These are phyloP conservation scores for Chlamydomonas incerta DNA, from an alignment of 139 green algal genomes.

Conservation along the genomic window DNA sequence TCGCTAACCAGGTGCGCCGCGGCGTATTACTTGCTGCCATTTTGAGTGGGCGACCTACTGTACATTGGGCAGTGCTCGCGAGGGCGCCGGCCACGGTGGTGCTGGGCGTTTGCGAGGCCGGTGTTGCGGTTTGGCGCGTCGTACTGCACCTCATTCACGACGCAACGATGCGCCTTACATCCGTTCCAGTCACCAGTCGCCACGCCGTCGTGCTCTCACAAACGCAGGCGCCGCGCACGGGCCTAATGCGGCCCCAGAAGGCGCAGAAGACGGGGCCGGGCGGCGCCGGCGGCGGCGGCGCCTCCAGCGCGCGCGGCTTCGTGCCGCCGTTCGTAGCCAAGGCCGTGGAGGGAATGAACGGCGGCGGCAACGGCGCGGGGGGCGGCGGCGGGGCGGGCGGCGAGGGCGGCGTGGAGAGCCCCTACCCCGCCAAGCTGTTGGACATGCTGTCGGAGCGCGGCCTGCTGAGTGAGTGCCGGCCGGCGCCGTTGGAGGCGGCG, in stretches of 20 bases:
- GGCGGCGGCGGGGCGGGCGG: constrained; percentile 14
- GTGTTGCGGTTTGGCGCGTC: too few species aligned
- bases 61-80: too few species aligned
- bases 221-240: constrained; percentile 4
- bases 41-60: not conserved
- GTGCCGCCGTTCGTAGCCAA: constrained; percentile 78
- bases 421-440: constrained; percentile 65
- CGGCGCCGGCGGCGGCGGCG: not conserved
- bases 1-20: constrained; percentile 8
- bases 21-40: not conserved
- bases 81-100: not conserved
- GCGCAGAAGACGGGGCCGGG: constrained; percentile 6
- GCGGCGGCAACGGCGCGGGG: constrained; percentile 9
- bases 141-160: too few species aligned
- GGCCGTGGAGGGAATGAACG: constrained; percentile 42
- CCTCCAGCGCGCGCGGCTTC: constrained; percentile 61
- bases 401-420: constrained; percentile 52
- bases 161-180: too few species aligned
- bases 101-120: too few species aligned
- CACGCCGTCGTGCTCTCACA: too few species aligned
- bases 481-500: too few species aligned
- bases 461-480: constrained; percentile 30
- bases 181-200: too few species aligned
- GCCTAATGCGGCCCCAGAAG: constrained; percentile 22
- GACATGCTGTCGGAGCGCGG: constrained; percentile 68